These are phyloP conservation scores for Flaveria linearis DNA, from an alignment of 129 eudicot genomes.

Conservation along the genomic window DNA sequence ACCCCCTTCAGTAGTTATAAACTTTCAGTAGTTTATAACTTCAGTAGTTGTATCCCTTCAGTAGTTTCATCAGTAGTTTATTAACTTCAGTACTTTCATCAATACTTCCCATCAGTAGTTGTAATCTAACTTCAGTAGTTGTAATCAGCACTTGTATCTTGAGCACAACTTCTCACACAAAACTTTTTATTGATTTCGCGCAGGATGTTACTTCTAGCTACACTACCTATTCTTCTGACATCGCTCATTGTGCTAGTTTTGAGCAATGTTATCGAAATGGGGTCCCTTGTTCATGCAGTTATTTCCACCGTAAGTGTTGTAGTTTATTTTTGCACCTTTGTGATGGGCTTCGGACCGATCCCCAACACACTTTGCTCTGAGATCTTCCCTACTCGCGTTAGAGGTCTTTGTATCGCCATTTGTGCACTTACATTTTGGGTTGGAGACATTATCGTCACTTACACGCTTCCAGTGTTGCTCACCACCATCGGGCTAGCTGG, in stretches of 20 bases:
- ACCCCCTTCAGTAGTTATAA: too few species aligned
- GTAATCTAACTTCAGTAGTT: too few species aligned
- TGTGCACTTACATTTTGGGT: constrained; percentile 88
- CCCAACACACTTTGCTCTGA: constrained; percentile 96
- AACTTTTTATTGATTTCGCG: constrained; percentile 17
- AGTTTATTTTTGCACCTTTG: constrained; percentile 79
- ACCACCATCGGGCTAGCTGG: constrained; percentile 78
- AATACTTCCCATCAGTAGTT: too few species aligned
- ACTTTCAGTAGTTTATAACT: too few species aligned
- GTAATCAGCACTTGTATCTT: too few species aligned
- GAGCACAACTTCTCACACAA: too few species aligned
- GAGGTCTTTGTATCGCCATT: constrained; percentile 91
- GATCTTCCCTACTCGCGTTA: constrained; percentile 85
- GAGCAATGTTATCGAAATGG: constrained; percentile 48
- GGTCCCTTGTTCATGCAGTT: constrained; percentile 54
- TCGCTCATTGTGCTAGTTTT: constrained; percentile 67
- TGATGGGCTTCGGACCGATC: constrained; percentile 94
- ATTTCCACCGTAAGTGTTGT: constrained; percentile 75
- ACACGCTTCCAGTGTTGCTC: constrained; percentile 82
- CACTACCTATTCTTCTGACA: constrained; percentile 58
- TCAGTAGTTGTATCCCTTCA: too few species aligned
- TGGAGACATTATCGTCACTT: constrained; percentile 81
- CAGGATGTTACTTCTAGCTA: constrained; percentile 70
- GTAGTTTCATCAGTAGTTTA: too few species aligned
- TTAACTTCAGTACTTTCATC: too few species aligned